These are phyloP conservation scores for Boletellus sp. DNA, from an alignment of 768 basidiomycete genomes.

Conservation along the genomic window DNA sequence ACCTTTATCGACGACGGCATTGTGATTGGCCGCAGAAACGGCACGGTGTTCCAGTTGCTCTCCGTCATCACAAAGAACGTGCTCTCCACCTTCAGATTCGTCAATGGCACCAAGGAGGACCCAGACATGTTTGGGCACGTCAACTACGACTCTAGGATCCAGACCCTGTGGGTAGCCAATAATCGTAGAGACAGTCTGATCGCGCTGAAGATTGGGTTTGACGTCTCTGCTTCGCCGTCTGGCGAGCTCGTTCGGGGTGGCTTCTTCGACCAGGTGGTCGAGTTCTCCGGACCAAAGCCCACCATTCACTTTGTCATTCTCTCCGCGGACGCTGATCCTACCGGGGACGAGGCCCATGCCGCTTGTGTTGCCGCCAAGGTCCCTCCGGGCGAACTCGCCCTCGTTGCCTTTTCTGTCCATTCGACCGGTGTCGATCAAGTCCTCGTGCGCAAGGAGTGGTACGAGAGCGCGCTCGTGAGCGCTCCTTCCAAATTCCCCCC, in stretches of 20 bases:
- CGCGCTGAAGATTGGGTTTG: slow-evolving; percentile 71
- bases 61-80: slow-evolving; percentile 71
- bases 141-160: slow-evolving; percentile 79
- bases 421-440: slow-evolving; percentile 87
- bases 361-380: slow-evolving; percentile 82
- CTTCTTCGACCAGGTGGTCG: slow-evolving; percentile 77
- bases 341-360: slow-evolving; percentile 78
- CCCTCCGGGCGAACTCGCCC: slow-evolving; percentile 67
- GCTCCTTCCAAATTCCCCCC: slow-evolving; percentile 62
- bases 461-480: slow-evolving; percentile 57
- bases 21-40: slow-evolving; percentile 78
- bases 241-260: slow-evolving; percentile 62
- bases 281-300: slow-evolving; percentile 79
- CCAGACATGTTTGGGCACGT: slow-evolving; percentile 86
- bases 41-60: slow-evolving; percentile 79
- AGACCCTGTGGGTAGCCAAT: slow-evolving; percentile 86
- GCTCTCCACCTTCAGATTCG: slow-evolving; percentile 75
- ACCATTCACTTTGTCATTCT: slow-evolving; percentile 89
- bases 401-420: slow-evolving; percentile 88
- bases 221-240: slow-evolving; percentile 49
- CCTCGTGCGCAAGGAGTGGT: slow-evolving; percentile 83
- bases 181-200: slow-evolving; percentile 81
- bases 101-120: slow-evolving; percentile 67
- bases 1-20: slow-evolving; percentile 86
- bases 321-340: slow-evolving; percentile 78